A percentile compares a stretch with the other conserved stretches of the same genome.
Evolutionary conservation across 2,329 filamentous ascomycete genomes (phyloP).

Genomic region (Hyphodiscus sp.): DNA sequence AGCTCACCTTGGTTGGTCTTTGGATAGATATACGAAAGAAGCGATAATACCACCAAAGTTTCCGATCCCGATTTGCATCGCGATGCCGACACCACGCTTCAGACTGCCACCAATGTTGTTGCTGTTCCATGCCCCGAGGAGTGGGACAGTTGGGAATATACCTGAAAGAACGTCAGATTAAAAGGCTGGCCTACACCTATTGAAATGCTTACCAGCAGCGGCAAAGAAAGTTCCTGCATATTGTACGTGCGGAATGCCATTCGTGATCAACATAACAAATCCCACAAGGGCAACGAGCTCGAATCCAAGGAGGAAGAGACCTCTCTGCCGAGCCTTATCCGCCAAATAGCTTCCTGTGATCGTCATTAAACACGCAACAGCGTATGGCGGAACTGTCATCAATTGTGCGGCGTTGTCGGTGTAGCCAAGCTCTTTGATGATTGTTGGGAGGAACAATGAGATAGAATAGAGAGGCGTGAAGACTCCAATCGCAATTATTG

Average conservation of each 20-base stretch:
- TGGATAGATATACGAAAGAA: constrained; percentile 40
- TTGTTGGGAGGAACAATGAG: constrained; percentile 37
- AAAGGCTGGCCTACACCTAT: neutral
- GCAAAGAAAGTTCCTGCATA: constrained; percentile 80
- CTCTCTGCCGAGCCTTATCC: constrained; percentile 64
- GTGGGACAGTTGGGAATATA: constrained; percentile 78
- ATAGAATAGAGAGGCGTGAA: constrained; percentile 40
- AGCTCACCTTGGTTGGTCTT: constrained; percentile 28
- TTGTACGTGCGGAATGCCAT: constrained; percentile 55
- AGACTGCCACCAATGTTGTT: constrained; percentile 88
- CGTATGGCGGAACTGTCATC: constrained; percentile 46
- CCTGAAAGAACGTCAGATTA: constrained; percentile 42
- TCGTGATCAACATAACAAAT: constrained; percentile 69
- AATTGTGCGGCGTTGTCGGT: constrained; percentile 43
- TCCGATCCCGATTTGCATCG: constrained; percentile 84
- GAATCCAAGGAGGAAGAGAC: constrained; percentile 60
- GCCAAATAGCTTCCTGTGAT: constrained; percentile 64
- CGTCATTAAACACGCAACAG: constrained; percentile 34
- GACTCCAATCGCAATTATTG: constrained; percentile 54
- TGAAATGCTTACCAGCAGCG: constrained; percentile 45
- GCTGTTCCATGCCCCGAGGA: constrained; percentile 78
- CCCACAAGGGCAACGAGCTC: constrained; percentile 63
- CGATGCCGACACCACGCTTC: constrained; percentile 82
- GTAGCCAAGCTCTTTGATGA: constrained; percentile 47
- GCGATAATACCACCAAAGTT: constrained; percentile 70